These are phyloP conservation scores for Talaromyces sp. DNA, from an alignment of 2,329 filamentous ascomycete species.

Conservation along the genomic window DNA sequence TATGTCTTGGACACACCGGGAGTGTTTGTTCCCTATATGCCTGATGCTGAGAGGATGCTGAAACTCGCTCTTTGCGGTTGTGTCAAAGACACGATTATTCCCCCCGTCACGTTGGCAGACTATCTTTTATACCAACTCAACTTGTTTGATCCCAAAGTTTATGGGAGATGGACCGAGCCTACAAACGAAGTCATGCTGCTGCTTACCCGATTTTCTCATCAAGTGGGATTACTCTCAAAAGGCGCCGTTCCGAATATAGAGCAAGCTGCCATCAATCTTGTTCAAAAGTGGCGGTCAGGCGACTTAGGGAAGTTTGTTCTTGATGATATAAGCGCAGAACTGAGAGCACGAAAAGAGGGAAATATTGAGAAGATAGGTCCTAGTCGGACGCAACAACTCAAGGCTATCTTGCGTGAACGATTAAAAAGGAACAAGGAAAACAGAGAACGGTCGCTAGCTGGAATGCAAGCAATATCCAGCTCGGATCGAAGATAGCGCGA, in stretches of 20 bases:
- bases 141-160: slow-evolving; percentile 55
- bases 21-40: slow-evolving; percentile 89
- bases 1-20: slow-evolving; percentile 90
- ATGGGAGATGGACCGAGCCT: slow-evolving; percentile 59
- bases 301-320: slow-evolving; percentile 70
- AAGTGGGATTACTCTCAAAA: slow-evolving; percentile 69
- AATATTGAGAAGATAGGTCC: slow-evolving; percentile 27
- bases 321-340: slow-evolving; percentile 64
- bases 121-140: slow-evolving; percentile 88
- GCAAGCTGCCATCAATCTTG: slow-evolving; percentile 69
- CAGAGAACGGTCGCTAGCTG: slow-evolving; percentile 4
- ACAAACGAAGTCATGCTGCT: slow-evolving; percentile 80
- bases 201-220: slow-evolving; percentile 63
- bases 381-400: slow-evolving; percentile 43
- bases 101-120: slow-evolving; percentile 73
- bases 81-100: slow-evolving; percentile 83
- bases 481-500: slow-evolving; percentile 9
- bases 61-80: slow-evolving; percentile 88
- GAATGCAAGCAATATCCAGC: slow-evolving; percentile 17
- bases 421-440: slow-evolving; percentile 21
- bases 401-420: slow-evolving; percentile 29
- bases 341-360: slow-evolving; percentile 44
- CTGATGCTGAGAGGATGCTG: slow-evolving; percentile 80
- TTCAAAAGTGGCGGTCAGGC: slow-evolving; percentile 77
- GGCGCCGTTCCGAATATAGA: slow-evolving; percentile 67